Conservation (phyloP, 192 early-diverging fungal genomes). For the Coemansia guatemalensis region DNA sequence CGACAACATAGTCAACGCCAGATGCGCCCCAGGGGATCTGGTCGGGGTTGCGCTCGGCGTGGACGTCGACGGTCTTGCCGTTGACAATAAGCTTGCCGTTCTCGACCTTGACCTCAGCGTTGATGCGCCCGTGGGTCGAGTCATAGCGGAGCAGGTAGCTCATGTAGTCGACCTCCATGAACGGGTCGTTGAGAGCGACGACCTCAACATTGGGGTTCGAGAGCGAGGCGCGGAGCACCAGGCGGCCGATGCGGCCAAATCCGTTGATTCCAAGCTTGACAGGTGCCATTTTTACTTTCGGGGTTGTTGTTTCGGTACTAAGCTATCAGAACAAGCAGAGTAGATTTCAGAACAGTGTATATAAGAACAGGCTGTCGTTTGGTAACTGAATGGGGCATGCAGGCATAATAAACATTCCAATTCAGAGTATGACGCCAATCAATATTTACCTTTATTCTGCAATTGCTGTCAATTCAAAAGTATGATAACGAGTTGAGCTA, state of each 20-base stretch:
- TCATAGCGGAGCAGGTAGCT: conserved; percentile 98
- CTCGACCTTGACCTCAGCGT: conserved; percentile 76
- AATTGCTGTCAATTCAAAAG: neutral
- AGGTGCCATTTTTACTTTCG: conserved; percentile 16
- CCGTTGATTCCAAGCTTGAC: conserved; percentile 66
- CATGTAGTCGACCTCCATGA: conserved; percentile 96
- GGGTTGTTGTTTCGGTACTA: neutral
- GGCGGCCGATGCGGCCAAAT: conserved; percentile 98
- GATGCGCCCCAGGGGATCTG: conserved; percentile 86
- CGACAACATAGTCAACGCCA: conserved; percentile 91
- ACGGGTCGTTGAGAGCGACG: conserved; percentile 95
- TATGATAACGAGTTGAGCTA: neutral
- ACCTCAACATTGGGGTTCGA: conserved; percentile 70
- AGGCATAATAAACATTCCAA: neutral
- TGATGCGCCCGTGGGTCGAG: conserved; percentile 96
- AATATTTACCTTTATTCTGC: conserved; percentile 10
- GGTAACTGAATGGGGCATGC: neutral
- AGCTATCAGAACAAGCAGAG: neutral
- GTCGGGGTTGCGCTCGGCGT: conserved; percentile 73
- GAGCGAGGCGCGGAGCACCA: conserved; percentile 89
- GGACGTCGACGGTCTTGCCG: conserved; percentile 75
- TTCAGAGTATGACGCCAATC: neutral
- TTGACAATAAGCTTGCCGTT: conserved; percentile 90
- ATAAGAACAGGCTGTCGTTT: neutral
- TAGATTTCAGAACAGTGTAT: neutral